Evolutionary conservation across 495 filamentous ascomycete species (phyloP).

Genomic region (Pseudomonodictys pantanalensis): DNA sequence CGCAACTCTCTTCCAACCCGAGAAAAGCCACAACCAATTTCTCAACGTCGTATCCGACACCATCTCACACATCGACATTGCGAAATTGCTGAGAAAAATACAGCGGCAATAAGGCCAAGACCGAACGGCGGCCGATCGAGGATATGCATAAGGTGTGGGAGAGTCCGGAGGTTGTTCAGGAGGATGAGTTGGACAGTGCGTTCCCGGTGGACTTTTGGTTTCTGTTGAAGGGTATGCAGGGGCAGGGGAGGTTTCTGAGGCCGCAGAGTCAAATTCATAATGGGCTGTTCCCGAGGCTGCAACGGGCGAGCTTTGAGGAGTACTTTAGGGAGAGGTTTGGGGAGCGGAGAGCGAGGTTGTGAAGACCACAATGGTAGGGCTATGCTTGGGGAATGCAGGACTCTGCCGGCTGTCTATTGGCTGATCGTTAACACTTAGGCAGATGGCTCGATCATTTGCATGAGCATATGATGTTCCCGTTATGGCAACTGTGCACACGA

Average conservation of each 20-base stretch:
- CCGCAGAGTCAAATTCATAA: neutral
- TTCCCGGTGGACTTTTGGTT: conserved; percentile 4
- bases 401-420: too few relatives aligned
- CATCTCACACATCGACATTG: neutral
- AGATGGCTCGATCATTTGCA: too few relatives aligned
- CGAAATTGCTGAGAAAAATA: neutral
- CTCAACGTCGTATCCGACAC: neutral
- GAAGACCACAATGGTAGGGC: too few relatives aligned
- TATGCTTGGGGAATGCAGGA: too few relatives aligned
- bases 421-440: too few relatives aligned
- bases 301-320: neutral
- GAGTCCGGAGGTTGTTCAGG: neutral
- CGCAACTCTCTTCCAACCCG: neutral
- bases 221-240: neutral
- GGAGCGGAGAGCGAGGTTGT: neutral
- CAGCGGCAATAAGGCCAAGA: neutral
- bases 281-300: neutral
- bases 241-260: neutral
- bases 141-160: neutral
- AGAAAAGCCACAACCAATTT: neutral
- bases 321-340: neutral
- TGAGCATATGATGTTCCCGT: too few relatives aligned
- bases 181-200: neutral
- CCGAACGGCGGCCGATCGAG: neutral
- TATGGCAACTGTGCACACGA: too few relatives aligned